Conservation (phyloP, 805 yeast genomes). For the Metschnikowia santaceciliae region DNA sequence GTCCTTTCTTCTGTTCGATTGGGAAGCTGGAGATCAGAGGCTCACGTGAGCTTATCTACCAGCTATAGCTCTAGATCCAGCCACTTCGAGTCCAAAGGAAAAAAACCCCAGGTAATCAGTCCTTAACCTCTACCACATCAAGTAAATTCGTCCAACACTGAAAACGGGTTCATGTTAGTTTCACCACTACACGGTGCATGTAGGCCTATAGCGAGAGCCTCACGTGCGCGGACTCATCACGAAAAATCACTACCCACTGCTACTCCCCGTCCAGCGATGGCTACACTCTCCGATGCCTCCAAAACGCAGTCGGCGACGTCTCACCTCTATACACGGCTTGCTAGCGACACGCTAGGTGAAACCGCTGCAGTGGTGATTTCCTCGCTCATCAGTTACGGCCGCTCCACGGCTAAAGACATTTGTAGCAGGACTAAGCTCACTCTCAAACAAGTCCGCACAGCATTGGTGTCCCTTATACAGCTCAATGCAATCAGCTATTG, state of each 20-base stretch:
- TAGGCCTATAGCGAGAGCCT: not conserved
- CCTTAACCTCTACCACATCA: no score
- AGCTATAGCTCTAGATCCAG: no score
- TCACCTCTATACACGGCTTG: constrained; percentile 51
- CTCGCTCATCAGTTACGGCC: constrained; percentile 61
- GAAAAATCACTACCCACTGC: constrained; percentile 1
- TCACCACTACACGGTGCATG: no score
- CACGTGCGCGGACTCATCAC: constrained; percentile 7
- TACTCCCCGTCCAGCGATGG: constrained; percentile 3
- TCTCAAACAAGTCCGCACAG: constrained; percentile 50
- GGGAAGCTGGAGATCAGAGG: no score
- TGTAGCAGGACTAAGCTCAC: constrained; percentile 45
- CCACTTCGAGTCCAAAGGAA: no score
- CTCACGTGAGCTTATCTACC: no score
- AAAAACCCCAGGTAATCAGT: no score
- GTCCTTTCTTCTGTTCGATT: no score
- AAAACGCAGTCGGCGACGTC: constrained; percentile 59
- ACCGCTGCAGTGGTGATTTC: constrained; percentile 64
- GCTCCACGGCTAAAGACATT: constrained; percentile 56
- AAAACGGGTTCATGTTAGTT: no score
- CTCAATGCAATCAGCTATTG: constrained; percentile 70
- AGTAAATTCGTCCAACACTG: no score
- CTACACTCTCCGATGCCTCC: constrained; percentile 13
- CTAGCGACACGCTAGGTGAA: constrained; percentile 63
- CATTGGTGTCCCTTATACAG: constrained; percentile 75